Evolutionary conservation across 2,329 filamentous ascomycete genomes (phyloP).

Genomic region (Colletotrichum lentis): DNA sequence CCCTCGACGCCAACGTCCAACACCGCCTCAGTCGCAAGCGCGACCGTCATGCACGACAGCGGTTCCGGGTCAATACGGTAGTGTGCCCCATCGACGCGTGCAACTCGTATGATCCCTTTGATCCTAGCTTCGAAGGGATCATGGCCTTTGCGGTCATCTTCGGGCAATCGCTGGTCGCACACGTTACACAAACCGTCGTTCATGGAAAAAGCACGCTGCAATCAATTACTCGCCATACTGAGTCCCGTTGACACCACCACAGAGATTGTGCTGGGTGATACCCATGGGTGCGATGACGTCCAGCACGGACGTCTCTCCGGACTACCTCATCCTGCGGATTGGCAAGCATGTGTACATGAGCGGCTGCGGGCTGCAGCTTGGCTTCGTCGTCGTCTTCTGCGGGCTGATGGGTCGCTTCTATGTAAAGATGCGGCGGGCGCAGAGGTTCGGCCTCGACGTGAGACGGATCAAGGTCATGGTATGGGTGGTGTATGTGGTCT

Average conservation of each 20-base stretch:
- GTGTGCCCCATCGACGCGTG: conserved; percentile 46
- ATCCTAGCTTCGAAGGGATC: conserved; percentile 48
- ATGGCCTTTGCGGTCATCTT: conserved; percentile 47
- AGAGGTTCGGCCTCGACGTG: conserved; percentile 41
- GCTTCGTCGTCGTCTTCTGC: conserved; percentile 50
- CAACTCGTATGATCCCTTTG: conserved; percentile 46
- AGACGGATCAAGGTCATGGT: conserved; percentile 47
- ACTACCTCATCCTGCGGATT: conserved; percentile 43
- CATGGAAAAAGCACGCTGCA: conserved; percentile 46
- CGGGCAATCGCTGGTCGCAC: conserved; percentile 42
- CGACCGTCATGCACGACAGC: conserved; percentile 44
- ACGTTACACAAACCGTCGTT: conserved; percentile 44
- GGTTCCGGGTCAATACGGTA: conserved; percentile 46
- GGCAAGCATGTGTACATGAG: conserved; percentile 52
- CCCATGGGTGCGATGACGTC: conserved; percentile 53
- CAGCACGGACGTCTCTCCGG: conserved; percentile 39
- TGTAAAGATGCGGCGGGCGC: conserved; percentile 40
- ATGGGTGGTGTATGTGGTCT: conserved; percentile 46
- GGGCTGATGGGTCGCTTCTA: conserved; percentile 50
- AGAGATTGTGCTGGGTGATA: conserved; percentile 51
- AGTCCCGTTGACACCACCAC: rapidly evolving
- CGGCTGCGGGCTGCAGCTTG: conserved; percentile 50
- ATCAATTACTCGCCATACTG: rapidly evolving
- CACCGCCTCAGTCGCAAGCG: neutral
- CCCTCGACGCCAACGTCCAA: conserved; percentile 3